Conservation (phyloP, 2,329 filamentous ascomycete species). For the Aspergillus calidoustus region DNA sequence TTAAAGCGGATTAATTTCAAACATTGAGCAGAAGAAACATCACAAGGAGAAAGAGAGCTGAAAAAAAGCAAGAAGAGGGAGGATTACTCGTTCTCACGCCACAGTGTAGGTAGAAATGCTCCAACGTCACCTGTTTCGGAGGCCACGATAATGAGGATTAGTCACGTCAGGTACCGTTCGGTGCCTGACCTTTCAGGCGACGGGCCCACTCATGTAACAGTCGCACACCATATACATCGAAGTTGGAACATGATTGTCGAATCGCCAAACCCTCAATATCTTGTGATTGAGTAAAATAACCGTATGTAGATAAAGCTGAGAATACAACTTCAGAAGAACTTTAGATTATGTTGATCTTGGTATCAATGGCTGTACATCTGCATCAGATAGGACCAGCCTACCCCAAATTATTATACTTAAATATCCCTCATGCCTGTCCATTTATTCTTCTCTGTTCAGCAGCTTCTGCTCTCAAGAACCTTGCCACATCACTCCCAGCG, state of each 20-base stretch:
- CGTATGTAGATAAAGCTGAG: background rate
- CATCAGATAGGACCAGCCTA: background rate
- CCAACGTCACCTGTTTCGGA: conserved; percentile 24
- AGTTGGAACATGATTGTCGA: background rate
- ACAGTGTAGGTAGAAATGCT: conserved; percentile 16
- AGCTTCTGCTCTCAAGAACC: conserved; percentile 59
- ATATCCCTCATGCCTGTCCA: background rate
- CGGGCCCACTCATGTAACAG: background rate
- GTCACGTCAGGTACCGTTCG: conserved; percentile 19
- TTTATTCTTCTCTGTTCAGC: conserved; percentile 51
- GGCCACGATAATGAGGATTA: conserved; percentile 22
- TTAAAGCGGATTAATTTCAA: conserved; percentile 7
- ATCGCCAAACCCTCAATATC: background rate
- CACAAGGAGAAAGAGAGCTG: background rate
- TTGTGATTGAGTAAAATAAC: background rate
- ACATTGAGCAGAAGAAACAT: conserved; percentile 13
- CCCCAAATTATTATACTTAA: background rate
- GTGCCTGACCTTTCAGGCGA: background rate
- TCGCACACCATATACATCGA: too few species aligned
- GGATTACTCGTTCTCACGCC: background rate
- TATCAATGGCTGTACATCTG: conserved; percentile 5
- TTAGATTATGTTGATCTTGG: background rate
- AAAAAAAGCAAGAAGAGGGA: background rate
- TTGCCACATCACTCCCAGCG: conserved; percentile 51
- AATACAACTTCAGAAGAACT: background rate